Evolutionary conservation across 768 basidiomycete species (phyloP).

Genomic region (Leucogyrophana mollusca): DNA sequence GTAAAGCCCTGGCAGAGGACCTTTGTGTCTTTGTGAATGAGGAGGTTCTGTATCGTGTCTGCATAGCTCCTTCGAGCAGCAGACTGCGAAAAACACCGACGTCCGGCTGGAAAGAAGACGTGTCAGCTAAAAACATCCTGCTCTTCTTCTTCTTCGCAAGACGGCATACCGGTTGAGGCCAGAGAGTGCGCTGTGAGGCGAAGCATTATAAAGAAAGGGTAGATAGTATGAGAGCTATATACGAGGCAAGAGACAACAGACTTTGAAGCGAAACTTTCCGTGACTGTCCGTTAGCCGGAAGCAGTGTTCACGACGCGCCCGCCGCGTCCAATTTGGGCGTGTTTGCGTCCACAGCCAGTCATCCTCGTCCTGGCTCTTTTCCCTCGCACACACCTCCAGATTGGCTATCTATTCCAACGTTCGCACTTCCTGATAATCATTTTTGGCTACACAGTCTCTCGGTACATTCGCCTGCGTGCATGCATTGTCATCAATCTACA

Average conservation of each 20-base stretch:
- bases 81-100: constrained; percentile 81
- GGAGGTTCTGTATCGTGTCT: constrained; percentile 87
- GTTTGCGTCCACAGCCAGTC: constrained; percentile 13
- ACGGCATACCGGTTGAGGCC: constrained; percentile 45
- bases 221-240: constrained; percentile 2
- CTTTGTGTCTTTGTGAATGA: constrained; percentile 92
- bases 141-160: background rate
- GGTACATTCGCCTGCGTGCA: too few relatives aligned
- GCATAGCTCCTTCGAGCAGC: constrained; percentile 76
- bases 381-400: background rate
- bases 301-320: constrained; percentile 9
- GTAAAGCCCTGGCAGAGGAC: constrained; percentile 93
- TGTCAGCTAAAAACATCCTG: background rate
- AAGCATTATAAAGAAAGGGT: constrained; percentile 44
- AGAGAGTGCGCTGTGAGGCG: constrained; percentile 61
- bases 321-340: constrained; percentile 22
- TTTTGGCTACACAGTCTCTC: constrained; percentile 8
- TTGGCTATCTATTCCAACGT: background rate
- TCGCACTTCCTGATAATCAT: constrained; percentile 12
- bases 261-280: constrained; percentile 9
- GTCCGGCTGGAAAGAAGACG: constrained; percentile 44
- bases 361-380: background rate
- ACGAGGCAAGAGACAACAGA: constrained; percentile 9
- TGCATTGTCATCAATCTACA: too few relatives aligned
- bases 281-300: constrained; percentile 9